Base-by-base conservation (phyloP, 1,284 basidiomycete genomes). In the Fistulina hepatica region DNA sequence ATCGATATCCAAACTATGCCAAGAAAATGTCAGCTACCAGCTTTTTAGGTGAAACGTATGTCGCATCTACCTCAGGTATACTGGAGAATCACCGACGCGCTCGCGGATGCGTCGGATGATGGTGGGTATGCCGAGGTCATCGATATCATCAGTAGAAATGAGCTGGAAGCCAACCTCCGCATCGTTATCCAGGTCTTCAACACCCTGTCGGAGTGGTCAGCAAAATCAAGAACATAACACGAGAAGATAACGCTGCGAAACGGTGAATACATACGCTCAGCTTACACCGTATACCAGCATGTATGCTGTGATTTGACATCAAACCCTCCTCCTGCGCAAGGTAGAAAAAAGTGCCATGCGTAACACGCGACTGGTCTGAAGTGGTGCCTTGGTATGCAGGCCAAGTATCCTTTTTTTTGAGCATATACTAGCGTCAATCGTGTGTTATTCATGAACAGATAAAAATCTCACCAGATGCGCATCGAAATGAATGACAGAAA, bases 401-500 rank as follows among this genome's bases (percentile, higher is more conserved):
- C 81, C 83, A 67, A 13, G 61, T 65, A 40, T 68, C 64, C 63
- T 64, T 31, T 35, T 20, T 20, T 6, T 13, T 20, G 10, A 22
- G 31, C 20, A 23, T 23, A 34, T 8, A 34, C 38, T 4, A 19
- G 33, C n/a, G 26, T 9, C 11, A 25, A 8, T 33, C 11, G 28
- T 9, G 24, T 5, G 26, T 21, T 17, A 22, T 13, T 4, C 9
- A 15, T 37, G 51, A 17, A 39, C 64, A 63, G 44, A 82, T 59
- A 56, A 86, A 6, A 16, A 17, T 36, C 52, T 16, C 34, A 67
- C 65, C 45, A 84, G 59, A 56, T 88, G 83, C 0, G 81, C 77
- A 51, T 88, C 83, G 45, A 88, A 85, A 54, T 88, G 84, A 34
- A 88, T 82, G 33, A 86, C 79, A 23, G 78, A 77, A 35, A 84